Evolutionary conservation across 257 asterid genomes (phyloP).

Genomic region (Avicennia marina): DNA sequence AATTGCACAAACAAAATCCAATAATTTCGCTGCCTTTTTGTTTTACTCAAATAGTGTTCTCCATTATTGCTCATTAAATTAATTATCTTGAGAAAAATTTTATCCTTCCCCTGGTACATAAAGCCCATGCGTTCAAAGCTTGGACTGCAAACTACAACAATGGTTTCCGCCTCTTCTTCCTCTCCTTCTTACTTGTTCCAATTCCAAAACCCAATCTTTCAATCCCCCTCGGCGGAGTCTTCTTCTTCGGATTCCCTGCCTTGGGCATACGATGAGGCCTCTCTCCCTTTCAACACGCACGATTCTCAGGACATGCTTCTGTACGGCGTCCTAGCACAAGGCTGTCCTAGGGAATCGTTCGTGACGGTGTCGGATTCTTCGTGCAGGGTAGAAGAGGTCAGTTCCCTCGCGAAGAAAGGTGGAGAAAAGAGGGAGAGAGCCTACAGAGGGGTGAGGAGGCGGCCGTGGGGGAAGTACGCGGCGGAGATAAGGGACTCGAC

Average conservation of each 20-base stretch:
- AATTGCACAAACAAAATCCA: too few species aligned
- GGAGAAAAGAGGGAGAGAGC: constrained; percentile 26
- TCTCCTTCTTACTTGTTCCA: not conserved
- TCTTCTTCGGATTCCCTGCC: too few species aligned
- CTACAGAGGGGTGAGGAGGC: constrained; percentile 61
- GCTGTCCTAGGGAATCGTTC: constrained; percentile 23
- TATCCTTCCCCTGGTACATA: too few species aligned
- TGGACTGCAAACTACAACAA: too few species aligned
- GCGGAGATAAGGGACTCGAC: constrained; percentile 89
- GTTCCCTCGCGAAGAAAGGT: constrained; percentile 22
- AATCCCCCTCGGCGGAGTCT: not conserved
- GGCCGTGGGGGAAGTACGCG: constrained; percentile 92
- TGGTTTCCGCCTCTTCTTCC: not conserved
- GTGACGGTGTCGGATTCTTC: constrained; percentile 34
- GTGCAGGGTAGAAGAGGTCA: constrained; percentile 30
- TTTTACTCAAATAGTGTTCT: too few species aligned
- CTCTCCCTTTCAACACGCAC: constrained; percentile 38
- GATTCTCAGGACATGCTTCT: constrained; percentile 41
- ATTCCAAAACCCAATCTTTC: not conserved
- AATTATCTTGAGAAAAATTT: too few species aligned
- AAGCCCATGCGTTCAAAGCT: too few species aligned
- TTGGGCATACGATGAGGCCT: not conserved
- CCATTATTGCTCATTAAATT: too few species aligned
- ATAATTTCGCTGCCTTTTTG: too few species aligned
- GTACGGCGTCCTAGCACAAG: constrained; percentile 20